Percentiles rank a stretch among this genome's conserved stretches.
These are phyloP conservation scores for Alloascoidea africana DNA, from an alignment of 805 yeast species.

Conservation along the genomic window DNA sequence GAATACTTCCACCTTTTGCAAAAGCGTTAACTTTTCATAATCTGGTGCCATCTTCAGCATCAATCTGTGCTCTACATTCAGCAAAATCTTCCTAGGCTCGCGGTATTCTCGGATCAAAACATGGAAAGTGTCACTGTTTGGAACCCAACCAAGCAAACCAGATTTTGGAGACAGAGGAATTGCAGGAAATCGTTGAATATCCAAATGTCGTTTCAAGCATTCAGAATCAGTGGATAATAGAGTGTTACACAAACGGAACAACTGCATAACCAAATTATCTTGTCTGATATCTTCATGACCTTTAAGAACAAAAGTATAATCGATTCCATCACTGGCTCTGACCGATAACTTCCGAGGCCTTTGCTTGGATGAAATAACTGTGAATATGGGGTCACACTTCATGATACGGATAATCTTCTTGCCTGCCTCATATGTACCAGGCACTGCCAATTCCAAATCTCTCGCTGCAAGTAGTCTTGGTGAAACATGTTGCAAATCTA, in stretches of 20 bases:
- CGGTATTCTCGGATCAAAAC: slow-evolving; percentile 84
- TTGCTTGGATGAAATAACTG: slow-evolving; percentile 89
- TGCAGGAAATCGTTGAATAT: slow-evolving; percentile 83
- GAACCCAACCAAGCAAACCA: slow-evolving; percentile 96
- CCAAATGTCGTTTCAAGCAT: slow-evolving; percentile 90
- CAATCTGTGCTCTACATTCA: slow-evolving; percentile 88
- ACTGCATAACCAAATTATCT: slow-evolving; percentile 94
- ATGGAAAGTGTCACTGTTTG: slow-evolving; percentile 94
- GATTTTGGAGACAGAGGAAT: slow-evolving; percentile 94
- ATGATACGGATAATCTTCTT: slow-evolving; percentile 60
- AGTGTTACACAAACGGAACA: slow-evolving; percentile 90
- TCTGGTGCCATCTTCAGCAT: slow-evolving; percentile 98
- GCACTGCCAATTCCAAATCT: slow-evolving; percentile 78
- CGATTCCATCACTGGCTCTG: slow-evolving; percentile 84
- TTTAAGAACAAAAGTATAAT: slow-evolving; percentile 67
- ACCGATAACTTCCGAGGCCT: slow-evolving; percentile 78
- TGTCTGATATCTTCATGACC: slow-evolving; percentile 98
- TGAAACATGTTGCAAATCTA: slow-evolving; percentile 87
- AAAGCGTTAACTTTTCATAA: slow-evolving; percentile 73
- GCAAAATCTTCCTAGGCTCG: slow-evolving; percentile 74
- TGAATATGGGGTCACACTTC: slow-evolving; percentile 66
- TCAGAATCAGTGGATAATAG: slow-evolving; percentile 81
- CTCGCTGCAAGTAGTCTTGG: slow-evolving; percentile 71
- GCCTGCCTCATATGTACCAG: slow-evolving; percentile 85
- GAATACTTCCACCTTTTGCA: slow-evolving; percentile 93